These are phyloP conservation scores for Blastosporella zonata DNA, from an alignment of 1,284 basidiomycete species.

Conservation along the genomic window DNA sequence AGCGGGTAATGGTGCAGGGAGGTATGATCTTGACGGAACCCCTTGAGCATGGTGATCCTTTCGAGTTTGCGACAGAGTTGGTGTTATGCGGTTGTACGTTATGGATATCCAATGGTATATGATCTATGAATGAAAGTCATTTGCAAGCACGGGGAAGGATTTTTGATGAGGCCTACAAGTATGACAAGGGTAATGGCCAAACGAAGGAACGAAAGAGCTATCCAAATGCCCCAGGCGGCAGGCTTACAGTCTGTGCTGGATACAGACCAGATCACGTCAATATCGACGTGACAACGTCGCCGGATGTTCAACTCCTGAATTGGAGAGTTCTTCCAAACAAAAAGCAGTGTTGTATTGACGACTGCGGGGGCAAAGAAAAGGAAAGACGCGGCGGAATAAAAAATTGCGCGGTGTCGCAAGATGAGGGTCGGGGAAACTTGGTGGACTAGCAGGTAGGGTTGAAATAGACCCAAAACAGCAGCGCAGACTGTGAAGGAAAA, in stretches of 20 bases:
- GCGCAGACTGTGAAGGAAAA: conserved; percentile 51
- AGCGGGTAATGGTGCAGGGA: conserved; percentile 22
- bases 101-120: conserved; percentile 27
- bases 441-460: conserved; percentile 36
- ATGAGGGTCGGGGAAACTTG: conserved; percentile 33
- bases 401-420: conserved; percentile 25
- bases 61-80: conserved; percentile 24
- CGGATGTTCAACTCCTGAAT: conserved; percentile 37
- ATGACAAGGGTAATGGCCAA: conserved; percentile 47
- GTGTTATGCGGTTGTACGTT: conserved; percentile 31
- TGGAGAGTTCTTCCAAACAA: conserved; percentile 42
- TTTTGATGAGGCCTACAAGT: conserved; percentile 40
- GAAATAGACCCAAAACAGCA: conserved; percentile 40
- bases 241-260: conserved; percentile 29
- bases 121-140: conserved; percentile 20
- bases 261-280: conserved; percentile 62
- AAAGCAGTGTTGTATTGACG: conserved; percentile 52
- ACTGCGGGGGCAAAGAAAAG: conserved; percentile 48
- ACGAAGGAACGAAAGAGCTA: conserved; percentile 48
- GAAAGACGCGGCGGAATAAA: conserved; percentile 46
- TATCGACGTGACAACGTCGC: conserved; percentile 54
- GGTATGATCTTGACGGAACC: conserved; percentile 21
- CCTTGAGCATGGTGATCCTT: conserved; percentile 4
- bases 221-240: conserved; percentile 49
- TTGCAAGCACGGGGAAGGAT: conserved; percentile 3